These are phyloP conservation scores for Penicillium lagena DNA, from an alignment of 495 filamentous ascomycete species.

Conservation along the genomic window DNA sequence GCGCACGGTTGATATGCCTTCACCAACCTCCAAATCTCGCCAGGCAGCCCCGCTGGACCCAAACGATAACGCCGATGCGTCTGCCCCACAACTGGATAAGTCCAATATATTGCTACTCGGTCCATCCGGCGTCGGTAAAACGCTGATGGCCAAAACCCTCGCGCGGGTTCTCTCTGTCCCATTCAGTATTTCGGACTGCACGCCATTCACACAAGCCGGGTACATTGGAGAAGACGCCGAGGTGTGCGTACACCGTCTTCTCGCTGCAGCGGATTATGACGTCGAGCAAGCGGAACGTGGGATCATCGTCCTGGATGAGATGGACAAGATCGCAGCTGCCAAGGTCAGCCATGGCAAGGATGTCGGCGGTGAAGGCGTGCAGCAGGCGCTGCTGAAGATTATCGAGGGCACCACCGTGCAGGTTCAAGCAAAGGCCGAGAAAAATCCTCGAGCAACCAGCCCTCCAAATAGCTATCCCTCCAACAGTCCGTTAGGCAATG, in stretches of 20 bases:
- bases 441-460: conserved; percentile 44
- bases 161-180: conserved; percentile 81
- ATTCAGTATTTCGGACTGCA: conserved; percentile 96
- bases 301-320: conserved; percentile 92
- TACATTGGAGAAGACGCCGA: conserved; percentile 98
- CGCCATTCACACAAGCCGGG: conserved; percentile 91
- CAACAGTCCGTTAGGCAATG: conserved; percentile 42
- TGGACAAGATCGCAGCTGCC: conserved; percentile 87
- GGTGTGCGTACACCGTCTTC: conserved; percentile 79
- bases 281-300: conserved; percentile 79
- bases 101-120: conserved; percentile 91
- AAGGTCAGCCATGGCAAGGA: conserved; percentile 69
- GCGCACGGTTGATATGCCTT: conserved; percentile 41
- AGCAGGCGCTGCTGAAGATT: conserved; percentile 92
- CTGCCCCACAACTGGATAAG: conserved; percentile 81
- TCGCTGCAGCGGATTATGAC: conserved; percentile 88
- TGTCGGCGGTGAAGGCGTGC: conserved; percentile 88
- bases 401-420: conserved; percentile 94
- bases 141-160: conserved; percentile 83
- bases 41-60: conserved; percentile 21
- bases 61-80: conserved; percentile 42
- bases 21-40: conserved; percentile 17
- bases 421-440: conserved; percentile 72
- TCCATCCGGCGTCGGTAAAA: conserved; percentile 94
- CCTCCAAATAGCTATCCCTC: conserved; percentile 38